Conservation (phyloP, 495 filamentous ascomycete species). For the Aspergillus saccharolyticus region DNA sequence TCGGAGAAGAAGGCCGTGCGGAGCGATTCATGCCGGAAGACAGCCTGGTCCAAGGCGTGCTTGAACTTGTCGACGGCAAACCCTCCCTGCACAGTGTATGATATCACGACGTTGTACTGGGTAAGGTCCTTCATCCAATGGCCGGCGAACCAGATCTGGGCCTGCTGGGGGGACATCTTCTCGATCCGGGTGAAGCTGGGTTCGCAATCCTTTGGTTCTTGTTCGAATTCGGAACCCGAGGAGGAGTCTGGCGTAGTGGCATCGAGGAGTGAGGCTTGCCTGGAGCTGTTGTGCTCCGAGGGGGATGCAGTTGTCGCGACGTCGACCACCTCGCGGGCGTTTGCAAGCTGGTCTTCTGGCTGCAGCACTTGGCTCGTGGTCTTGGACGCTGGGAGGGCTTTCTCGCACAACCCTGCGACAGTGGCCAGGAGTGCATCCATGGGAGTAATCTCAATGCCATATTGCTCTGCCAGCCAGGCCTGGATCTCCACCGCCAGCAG, state of each 20-base stretch:
- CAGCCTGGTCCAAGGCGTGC: neutral
- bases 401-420: no score
- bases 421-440: no score
- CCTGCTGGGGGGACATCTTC: slow-evolving; percentile 2
- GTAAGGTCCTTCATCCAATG: slow-evolving; percentile 7
- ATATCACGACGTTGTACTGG: slow-evolving; percentile 3
- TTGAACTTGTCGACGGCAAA: neutral
- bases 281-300: no score
- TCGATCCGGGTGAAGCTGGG: neutral
- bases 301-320: no score
- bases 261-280: no score
- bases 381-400: no score
- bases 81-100: neutral
- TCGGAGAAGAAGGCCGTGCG: slow-evolving; percentile 6
- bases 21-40: neutral
- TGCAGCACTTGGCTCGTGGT: no score
- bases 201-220: no score
- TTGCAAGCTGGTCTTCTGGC: no score
- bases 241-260: neutral
- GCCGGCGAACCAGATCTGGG: slow-evolving; percentile 2
- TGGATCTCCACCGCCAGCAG: neutral
- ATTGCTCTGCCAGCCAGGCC: neutral
- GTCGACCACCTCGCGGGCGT: no score
- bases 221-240: no score
- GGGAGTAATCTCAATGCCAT: neutral